Evolutionary conservation across 2,329 filamentous ascomycete species (phyloP), one percentile per base, ranked within the genome.

Genomic region (Penicillium hordei): DNA sequence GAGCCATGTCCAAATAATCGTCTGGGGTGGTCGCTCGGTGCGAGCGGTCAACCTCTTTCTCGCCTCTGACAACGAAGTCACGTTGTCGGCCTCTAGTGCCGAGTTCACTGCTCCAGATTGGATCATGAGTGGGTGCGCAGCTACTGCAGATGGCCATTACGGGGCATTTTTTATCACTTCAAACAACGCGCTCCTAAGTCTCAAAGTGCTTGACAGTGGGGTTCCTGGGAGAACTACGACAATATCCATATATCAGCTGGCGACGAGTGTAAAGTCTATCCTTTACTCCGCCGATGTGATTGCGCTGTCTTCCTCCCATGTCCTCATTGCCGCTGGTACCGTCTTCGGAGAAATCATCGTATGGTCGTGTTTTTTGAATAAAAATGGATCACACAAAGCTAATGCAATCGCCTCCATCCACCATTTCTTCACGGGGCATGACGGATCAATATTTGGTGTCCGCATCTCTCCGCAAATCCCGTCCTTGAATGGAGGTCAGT

Each of bases 281-380:
- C 81, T 99, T 8, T 99, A 96, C 74, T 90, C 91, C 17, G 93
- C 92, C 5, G 85, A 90, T 68, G 74, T 96, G 19, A 76, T 81
- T 39, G 90, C 88, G 82, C 75, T 86, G 8, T 81, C 82, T 7
- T 53, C 73, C 6, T 78, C 80, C 44, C 79, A 80, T 51, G 79
- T 96, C 45, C 81, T 97, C 21, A 84, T 97, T 50, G 91, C 91
- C 7, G 90, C 90, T 3, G 94, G 94, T 1, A 97, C 94, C 0
- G 92, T 93, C 1, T 97, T 97, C 75, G 94, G 94, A 3, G 93
- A 97, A 73, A 89, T 99, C 34, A 81, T 97, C 38, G 84, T 96
- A 17, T 97, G 94, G 94, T 90, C 87, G 63, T 92, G 86, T 65
- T 76, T 78, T 46, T 65, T 82, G 23, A 44, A 60, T 44, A 50